Evolutionary conservation across 768 basidiomycete species (phyloP), one percentile per base, ranked within the genome.

Genomic region (Leccinum subgranulosum): DNA sequence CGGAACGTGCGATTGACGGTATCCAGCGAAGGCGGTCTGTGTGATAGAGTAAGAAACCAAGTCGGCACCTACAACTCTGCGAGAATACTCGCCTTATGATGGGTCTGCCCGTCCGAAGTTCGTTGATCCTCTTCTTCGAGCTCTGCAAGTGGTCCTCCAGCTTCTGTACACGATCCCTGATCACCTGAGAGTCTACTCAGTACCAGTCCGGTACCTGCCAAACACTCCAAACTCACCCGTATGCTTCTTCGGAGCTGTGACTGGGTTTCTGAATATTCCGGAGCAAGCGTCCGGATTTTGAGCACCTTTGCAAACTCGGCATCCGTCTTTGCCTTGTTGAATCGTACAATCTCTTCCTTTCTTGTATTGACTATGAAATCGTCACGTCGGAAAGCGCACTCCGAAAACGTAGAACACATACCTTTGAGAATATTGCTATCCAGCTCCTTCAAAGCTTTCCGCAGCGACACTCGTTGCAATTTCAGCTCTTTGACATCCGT

Each of bases 181-280:
- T 83, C n/a, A 75, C 72, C 90, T 94, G 56, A 7, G 39, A 31
- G 56, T 21, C 36, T 17, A 9, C 41, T 63, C 43, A 67, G 57
- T 52, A 9, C 9, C 28, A 60, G 36, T 25, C 27, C 36, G 49
- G 31, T 19, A 25, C n/a, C 15, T 51, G 39, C 53, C 41, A 14
- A 51, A 48, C 31, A 17, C 15, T 53, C 14, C 28, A 19, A 41
- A 73, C 84, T 45, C 62, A 92, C 94, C 68, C 87, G 77, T 36
- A 91, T 84, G 60, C 80, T 78, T 62, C 86, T 83, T 31, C 93
- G 80, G 27, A 98, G 74, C 54, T 86, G 84, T 2, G 79, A 82
- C 68, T 95, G 94, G 1, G 84, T 87, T 67, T 95, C 93, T 14
- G 86, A 77, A 66, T 94, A 88, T 66, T 98, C 93, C 0, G 96